A percentile compares a stretch with the other conserved stretches of the same genome.
Evolutionary conservation across 2,329 filamentous ascomycete species (phyloP).

Genomic region (Pseudocercospora fijiensis): DNA sequence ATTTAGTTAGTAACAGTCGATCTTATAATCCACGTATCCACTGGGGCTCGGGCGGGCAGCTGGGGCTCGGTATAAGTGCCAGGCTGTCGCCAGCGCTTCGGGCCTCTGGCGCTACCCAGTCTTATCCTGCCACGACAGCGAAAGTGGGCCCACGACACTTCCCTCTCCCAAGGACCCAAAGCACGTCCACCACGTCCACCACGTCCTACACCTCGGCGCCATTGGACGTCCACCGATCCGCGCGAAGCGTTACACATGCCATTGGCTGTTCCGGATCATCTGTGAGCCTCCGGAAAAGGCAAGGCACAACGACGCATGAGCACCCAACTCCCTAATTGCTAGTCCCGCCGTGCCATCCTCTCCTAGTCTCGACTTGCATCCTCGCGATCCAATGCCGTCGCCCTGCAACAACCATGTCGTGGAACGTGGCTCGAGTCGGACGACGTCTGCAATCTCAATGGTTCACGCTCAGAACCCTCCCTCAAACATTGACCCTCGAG

Average conservation of each 20-base stretch:
- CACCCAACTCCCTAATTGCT: slow-evolving; percentile 14
- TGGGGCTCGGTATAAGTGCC: too few species aligned
- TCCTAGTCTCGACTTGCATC: slow-evolving; percentile 16
- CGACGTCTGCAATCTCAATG: slow-evolving; percentile 14
- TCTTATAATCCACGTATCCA: too few species aligned
- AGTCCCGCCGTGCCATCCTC: slow-evolving; percentile 15
- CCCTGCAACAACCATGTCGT: slow-evolving; percentile 14
- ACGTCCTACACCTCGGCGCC: neutral
- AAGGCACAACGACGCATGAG: slow-evolving; percentile 14
- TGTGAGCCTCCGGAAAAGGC: slow-evolving; percentile 16
- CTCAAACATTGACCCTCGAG: neutral
- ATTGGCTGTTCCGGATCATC: slow-evolving; percentile 18
- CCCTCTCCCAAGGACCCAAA: too few species aligned
- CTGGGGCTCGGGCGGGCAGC: too few species aligned
- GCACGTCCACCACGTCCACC: neutral
- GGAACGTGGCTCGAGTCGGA: slow-evolving; percentile 26
- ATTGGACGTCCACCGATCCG: slow-evolving; percentile 14
- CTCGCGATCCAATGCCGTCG: slow-evolving; percentile 10
- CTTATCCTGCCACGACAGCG: neutral
- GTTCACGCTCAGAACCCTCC: slow-evolving; percentile 9
- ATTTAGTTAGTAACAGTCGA: too few species aligned
- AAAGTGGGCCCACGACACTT: neutral
- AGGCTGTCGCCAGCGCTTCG: neutral
- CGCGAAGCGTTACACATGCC: slow-evolving; percentile 17
- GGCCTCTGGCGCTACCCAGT: neutral